Evolutionary conservation across 1,139 yeast genomes (phyloP).

Genomic region (Candida glucosophila): DNA sequence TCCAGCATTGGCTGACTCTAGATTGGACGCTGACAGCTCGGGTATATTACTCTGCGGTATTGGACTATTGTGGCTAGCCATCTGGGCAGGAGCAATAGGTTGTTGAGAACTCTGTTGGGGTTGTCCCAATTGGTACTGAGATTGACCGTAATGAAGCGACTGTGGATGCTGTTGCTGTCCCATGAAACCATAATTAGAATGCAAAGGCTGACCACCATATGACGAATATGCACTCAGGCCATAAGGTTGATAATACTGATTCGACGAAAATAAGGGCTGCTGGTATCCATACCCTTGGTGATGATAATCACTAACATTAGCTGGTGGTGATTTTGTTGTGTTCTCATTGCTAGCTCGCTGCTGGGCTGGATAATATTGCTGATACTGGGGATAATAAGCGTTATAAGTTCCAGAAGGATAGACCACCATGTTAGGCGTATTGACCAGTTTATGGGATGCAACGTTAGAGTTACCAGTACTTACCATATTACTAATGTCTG

Average conservation of each 20-base stretch:
- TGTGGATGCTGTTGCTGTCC: conserved; percentile 7
- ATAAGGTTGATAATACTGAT: conserved; percentile 15
- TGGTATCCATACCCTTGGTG: conserved; percentile 13
- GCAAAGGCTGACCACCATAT: conserved; percentile 14
- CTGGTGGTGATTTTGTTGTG: conserved; percentile 9
- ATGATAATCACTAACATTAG: conserved; percentile 5
- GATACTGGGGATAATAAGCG: conserved; percentile 18
- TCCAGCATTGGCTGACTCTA: conserved; percentile 2
- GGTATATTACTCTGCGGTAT: conserved; percentile 5
- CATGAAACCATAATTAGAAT: conserved; percentile 13
- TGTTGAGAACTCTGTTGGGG: conserved; percentile 4
- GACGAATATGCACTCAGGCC: conserved; percentile 14
- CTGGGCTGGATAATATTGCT: too few species aligned
- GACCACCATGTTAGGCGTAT: too few species aligned
- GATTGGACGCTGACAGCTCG: conserved; percentile 2
- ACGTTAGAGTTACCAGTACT: conserved; percentile 9
- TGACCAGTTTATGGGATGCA: too few species aligned
- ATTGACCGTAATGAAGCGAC: conserved; percentile 1
- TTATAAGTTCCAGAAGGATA: conserved; percentile 7
- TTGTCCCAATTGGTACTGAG: conserved; percentile 7
- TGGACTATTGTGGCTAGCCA: conserved; percentile 2
- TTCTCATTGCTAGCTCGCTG: conserved; percentile 7
- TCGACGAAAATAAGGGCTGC: conserved; percentile 16
- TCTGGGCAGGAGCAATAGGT: conserved; percentile 1
- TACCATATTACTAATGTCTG: conserved; percentile 7